These are phyloP conservation scores for Backusella psychrophila DNA, from an alignment of 192 early-diverging fungal species.

Conservation along the genomic window DNA sequence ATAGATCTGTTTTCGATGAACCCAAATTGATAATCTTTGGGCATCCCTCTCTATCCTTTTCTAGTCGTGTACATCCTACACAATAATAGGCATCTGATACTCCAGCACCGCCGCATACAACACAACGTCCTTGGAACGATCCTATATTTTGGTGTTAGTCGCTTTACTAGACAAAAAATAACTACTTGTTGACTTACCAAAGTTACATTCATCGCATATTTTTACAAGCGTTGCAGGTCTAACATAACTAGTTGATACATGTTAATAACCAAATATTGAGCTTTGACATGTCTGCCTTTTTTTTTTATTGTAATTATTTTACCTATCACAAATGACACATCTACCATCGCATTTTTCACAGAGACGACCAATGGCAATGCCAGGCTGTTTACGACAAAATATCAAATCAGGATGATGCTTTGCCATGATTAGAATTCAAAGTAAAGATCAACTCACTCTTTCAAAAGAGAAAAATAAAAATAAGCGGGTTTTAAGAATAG, in stretches of 20 bases:
- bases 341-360: slow-evolving; percentile 89
- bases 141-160: slow-evolving; percentile 61
- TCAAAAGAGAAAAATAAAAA: slow-evolving; percentile 4
- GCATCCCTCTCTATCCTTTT: slow-evolving; percentile 96
- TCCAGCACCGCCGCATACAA: slow-evolving; percentile 86
- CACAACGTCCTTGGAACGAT: slow-evolving; percentile 84
- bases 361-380: slow-evolving; percentile 85
- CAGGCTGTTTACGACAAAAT: slow-evolving; percentile 92
- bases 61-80: slow-evolving; percentile 83
- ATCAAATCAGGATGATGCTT: slow-evolving; percentile 91
- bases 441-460: neutral
- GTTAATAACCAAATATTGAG: neutral
- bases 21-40: slow-evolving; percentile 98
- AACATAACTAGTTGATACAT: slow-evolving; percentile 58
- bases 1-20: slow-evolving; percentile 84
- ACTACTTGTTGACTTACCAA: slow-evolving; percentile 41
- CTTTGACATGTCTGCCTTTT: neutral
- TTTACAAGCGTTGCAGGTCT: slow-evolving; percentile 85
- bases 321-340: slow-evolving; percentile 96
- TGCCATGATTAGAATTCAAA: slow-evolving; percentile 52
- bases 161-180: neutral
- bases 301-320: slow-evolving; percentile 8
- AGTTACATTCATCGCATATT: slow-evolving; percentile 97
- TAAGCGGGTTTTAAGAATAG: neutral
- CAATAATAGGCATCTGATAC: slow-evolving; percentile 96